These are phyloP conservation scores for Epipyxis sp. DNA, from an alignment of 108 stramenopile species.

Conservation along the genomic window DNA sequence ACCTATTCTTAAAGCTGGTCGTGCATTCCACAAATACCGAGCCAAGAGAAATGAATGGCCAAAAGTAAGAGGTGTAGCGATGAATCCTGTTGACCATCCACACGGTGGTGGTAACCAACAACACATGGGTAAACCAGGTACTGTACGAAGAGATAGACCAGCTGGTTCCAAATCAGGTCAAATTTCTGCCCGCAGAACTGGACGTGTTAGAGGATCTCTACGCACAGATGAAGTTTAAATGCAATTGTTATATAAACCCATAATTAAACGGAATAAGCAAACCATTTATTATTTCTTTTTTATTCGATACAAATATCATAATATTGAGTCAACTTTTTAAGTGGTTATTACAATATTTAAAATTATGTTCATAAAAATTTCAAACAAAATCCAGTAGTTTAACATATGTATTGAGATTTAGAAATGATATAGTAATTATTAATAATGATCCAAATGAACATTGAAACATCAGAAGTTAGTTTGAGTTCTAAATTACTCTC, in stretches of 20 bases:
- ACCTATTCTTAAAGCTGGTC: slow-evolving; percentile 98
- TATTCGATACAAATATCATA: too few relatives aligned
- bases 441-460: too few relatives aligned
- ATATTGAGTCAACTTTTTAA: too few relatives aligned
- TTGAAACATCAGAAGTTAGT: too few relatives aligned
- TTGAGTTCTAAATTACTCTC: too few relatives aligned
- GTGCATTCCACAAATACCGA: slow-evolving; percentile 99
- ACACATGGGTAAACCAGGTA: slow-evolving; percentile 98
- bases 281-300: too few relatives aligned
- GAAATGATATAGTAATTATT: too few relatives aligned
- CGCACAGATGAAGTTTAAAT: slow-evolving; percentile 21
- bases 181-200: slow-evolving; percentile 97
- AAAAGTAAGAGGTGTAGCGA: slow-evolving; percentile 99
- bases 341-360: too few relatives aligned
- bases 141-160: slow-evolving; percentile 74
- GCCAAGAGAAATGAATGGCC: slow-evolving; percentile 99
- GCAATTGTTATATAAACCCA: background rate
- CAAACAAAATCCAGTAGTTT: too few relatives aligned
- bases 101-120: slow-evolving; percentile 99
- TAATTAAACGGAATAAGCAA: too few relatives aligned
- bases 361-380: too few relatives aligned
- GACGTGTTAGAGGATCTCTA: slow-evolving; percentile 83
- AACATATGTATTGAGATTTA: too few relatives aligned
- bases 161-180: slow-evolving; percentile 97
- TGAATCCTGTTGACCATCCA: slow-evolving; percentile 99